These are phyloP conservation scores for Conticribra weissflogii DNA, from an alignment of 108 stramenopile species.

Conservation along the genomic window DNA sequence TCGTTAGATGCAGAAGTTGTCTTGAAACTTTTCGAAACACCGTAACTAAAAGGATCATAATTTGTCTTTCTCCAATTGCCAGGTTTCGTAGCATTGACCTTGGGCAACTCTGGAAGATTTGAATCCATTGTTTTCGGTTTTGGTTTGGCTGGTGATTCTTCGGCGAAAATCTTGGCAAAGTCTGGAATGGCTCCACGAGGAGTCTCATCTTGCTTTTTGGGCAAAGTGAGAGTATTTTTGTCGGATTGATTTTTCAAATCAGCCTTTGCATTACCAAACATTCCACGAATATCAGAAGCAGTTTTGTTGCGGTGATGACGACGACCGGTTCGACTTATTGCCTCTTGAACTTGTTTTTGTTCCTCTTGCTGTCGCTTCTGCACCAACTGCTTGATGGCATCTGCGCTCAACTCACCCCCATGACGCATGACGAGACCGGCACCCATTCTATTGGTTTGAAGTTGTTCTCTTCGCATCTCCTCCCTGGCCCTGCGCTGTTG, in stretches of 20 bases:
- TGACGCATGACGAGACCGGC: slow-evolving; percentile 60
- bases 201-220: slow-evolving; percentile 11
- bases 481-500: slow-evolving; percentile 49
- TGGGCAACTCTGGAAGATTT: slow-evolving; percentile 40
- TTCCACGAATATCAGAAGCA: slow-evolving; percentile 52
- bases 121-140: slow-evolving; percentile 10
- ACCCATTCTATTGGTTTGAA: slow-evolving; percentile 26
- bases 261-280: slow-evolving; percentile 43
- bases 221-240: slow-evolving; percentile 33
- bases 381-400: slow-evolving; percentile 50
- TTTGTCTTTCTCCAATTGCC: slow-evolving; percentile 74
- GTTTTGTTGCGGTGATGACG: slow-evolving; percentile 52
- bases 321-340: slow-evolving; percentile 42
- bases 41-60: slow-evolving; percentile 72
- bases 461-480: slow-evolving; percentile 50
- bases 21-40: slow-evolving; percentile 4
- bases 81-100: slow-evolving; percentile 71
- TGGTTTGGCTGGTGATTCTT: not conserved
- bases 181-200: slow-evolving; percentile 22
- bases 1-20: no score
- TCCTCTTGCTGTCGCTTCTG: slow-evolving; percentile 46
- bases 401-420: slow-evolving; percentile 48
- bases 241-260: no score
- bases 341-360: slow-evolving; percentile 44
- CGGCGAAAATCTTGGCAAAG: slow-evolving; percentile 1